Base-by-base conservation (phyloP, 768 basidiomycete species). In the Suillus weaverae region DNA sequence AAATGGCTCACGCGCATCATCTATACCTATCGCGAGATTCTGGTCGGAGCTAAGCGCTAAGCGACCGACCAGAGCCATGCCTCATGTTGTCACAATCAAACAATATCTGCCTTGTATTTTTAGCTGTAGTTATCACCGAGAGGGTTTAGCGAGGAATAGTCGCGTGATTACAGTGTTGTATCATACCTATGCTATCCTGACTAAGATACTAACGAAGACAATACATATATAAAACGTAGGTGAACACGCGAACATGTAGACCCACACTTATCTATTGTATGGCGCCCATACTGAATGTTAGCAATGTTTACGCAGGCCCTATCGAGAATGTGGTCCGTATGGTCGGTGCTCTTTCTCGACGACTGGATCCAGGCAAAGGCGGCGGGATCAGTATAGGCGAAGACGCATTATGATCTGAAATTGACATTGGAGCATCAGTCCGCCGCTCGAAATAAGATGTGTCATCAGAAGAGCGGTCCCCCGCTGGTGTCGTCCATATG, bases 401-500 rank as follows among this genome's bases (percentile, higher is more conserved):
- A 57, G 57, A 26, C 38, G 16, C 56, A 26, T 5, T 39, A 26
- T 57, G 57, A 30, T 59, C 57, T 1, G 57, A 59, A 20, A 4
- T 5, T 30, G 56, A 11, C 55, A 26, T 14, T 36, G 51, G 38
- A 5, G 35, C 69, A 5, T 76, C 76, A 1, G 70, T 69, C 13
- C 20, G 66, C 62, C 69, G 38, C 8, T 76, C 75, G 63, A 62
- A 20, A 53, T 72, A 73, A 16, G 74, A 73, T 5, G 67, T 67
- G 36, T 69, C 66, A 55, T 76, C 75, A 4, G 72, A 68, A 3
- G 30, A 69, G 14, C 11, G 46, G 32, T 76, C 74, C 44, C 64
- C 64, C 39, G 69, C 51, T 20, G 78, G 76, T 54, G 83, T 80
- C 16, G 88, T 89, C 88, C 92, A 93, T 55, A 93, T 84, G 35